Percentiles rank a stretch among this genome's conserved stretches.
Conservation (phyloP, 2,329 filamentous ascomycete genomes). For the Endocalyx cinctus region DNA sequence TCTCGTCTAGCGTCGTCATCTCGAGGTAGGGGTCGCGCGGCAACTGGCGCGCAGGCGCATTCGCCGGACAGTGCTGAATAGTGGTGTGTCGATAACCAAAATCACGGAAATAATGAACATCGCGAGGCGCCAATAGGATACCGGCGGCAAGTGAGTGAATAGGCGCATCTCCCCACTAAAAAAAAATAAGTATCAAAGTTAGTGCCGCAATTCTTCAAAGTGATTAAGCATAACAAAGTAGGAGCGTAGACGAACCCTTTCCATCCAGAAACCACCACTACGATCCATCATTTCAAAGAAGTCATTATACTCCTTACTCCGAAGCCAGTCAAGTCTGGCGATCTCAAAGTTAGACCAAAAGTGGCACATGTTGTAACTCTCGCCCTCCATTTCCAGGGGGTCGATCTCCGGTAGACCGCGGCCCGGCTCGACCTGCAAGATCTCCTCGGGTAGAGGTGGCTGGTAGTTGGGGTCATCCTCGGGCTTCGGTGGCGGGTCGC, state of each 20-base stretch:
- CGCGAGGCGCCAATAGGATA: slow-evolving; percentile 70
- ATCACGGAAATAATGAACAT: slow-evolving; percentile 98
- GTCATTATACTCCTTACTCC: slow-evolving; percentile 94
- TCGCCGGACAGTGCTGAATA: slow-evolving; percentile 96
- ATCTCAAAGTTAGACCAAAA: slow-evolving; percentile 99
- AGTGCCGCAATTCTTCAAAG: no score
- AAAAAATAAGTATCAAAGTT: no score
- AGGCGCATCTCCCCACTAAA: slow-evolving; percentile 93
- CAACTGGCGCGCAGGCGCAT: slow-evolving; percentile 84
- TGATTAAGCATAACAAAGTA: slow-evolving; percentile 27
- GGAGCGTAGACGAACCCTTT: slow-evolving; percentile 62
- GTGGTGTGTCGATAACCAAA: slow-evolving; percentile 98
- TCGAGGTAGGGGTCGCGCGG: slow-evolving; percentile 77
- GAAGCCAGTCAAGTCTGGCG: slow-evolving; percentile 89
- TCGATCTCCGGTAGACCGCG: slow-evolving; percentile 75
- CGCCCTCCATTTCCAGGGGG: slow-evolving; percentile 90
- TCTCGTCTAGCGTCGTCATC: slow-evolving; percentile 73
- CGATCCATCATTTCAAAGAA: slow-evolving; percentile 99
- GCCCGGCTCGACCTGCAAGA: slow-evolving; percentile 70
- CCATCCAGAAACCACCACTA: slow-evolving; percentile 98
- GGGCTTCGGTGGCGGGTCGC: slow-evolving; percentile 52
- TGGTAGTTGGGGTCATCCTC: slow-evolving; percentile 63
- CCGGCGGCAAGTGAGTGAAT: slow-evolving; percentile 97
- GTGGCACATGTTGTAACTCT: slow-evolving; percentile 99
- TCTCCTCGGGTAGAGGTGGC: slow-evolving; percentile 72